Evolutionary conservation across 768 basidiomycete species (phyloP).

Genomic region (Mrakia frigida): DNA sequence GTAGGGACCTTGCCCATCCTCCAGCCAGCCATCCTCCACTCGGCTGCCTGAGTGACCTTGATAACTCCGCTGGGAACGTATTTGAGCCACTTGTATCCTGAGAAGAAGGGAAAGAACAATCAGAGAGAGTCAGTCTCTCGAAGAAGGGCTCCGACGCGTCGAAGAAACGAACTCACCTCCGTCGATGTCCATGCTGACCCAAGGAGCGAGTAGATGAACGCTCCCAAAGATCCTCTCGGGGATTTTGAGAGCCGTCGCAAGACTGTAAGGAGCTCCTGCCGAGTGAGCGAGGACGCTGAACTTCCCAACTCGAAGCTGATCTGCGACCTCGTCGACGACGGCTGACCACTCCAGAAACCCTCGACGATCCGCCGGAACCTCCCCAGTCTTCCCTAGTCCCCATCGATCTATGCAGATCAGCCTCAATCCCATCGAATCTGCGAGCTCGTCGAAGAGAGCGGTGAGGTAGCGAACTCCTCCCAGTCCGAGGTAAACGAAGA

Average conservation of each 20-base stretch:
- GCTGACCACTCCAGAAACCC: constrained; percentile 86
- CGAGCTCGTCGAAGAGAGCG: constrained; percentile 95
- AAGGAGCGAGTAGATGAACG: constrained; percentile 84
- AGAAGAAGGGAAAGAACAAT: constrained; percentile 37
- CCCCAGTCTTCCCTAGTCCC: constrained; percentile 85
- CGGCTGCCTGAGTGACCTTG: constrained; percentile 91
- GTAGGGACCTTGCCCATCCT: constrained; percentile 88
- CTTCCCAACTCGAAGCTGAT: constrained; percentile 65
- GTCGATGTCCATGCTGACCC: constrained; percentile 83
- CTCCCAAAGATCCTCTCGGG: constrained; percentile 73
- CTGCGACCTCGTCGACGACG: constrained; percentile 84
- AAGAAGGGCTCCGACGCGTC: not conserved
- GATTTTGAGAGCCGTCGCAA: constrained; percentile 74
- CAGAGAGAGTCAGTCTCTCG: constrained; percentile 34
- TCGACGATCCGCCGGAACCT: constrained; percentile 54
- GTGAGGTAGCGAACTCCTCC: constrained; percentile 93
- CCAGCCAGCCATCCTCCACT: constrained; percentile 96
- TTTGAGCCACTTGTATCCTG: constrained; percentile 91
- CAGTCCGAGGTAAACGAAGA: constrained; percentile 85
- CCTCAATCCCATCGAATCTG: constrained; percentile 73
- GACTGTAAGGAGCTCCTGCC: constrained; percentile 88
- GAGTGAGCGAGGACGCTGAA: constrained; percentile 93
- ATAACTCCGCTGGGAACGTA: constrained; percentile 89
- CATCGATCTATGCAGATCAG: constrained; percentile 92
- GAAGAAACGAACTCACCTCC: constrained; percentile 57